phyloP scores from a whole-genome alignment of 140 eudicot genomes.

The Senecio squalidus region DNA sequence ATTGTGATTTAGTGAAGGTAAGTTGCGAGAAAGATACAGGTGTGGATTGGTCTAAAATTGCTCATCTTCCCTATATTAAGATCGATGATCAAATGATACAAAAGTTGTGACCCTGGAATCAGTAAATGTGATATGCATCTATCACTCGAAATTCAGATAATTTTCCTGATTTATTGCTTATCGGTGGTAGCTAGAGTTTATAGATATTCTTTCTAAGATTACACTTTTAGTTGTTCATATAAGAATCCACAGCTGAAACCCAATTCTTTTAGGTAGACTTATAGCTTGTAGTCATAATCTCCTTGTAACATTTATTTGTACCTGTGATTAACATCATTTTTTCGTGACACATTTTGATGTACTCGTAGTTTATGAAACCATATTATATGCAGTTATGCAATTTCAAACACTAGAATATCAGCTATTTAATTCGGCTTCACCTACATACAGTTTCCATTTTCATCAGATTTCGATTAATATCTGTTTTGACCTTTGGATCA shows the following conservation, averaged over 20 bases:
- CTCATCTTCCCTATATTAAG: constrained; percentile 22
- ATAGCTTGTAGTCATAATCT: not conserved
- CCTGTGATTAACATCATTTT: no score
- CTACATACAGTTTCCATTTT: not conserved
- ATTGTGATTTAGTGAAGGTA: constrained; percentile 26
- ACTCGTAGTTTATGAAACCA: no score
- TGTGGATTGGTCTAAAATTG: constrained; percentile 34
- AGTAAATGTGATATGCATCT: not conserved
- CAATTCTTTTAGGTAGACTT: not conserved
- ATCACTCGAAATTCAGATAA: not conserved
- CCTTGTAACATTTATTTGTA: not conserved
- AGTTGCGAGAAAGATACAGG: constrained; percentile 34
- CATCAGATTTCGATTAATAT: not conserved
- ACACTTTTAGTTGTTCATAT: not conserved
- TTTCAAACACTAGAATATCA: not conserved
- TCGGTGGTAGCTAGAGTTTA: not conserved
- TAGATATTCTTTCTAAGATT: not conserved
- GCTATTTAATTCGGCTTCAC: not conserved
- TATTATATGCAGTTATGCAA: not conserved
- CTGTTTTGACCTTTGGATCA: not conserved
- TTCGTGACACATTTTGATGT: no score
- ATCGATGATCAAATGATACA: constrained; percentile 30
- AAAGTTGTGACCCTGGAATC: constrained; percentile 1
- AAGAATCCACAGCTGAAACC: not conserved
- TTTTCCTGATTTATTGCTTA: not conserved